Evolutionary conservation across 73 alveolate species (phyloP), one percentile per base, ranked within the genome.

Genomic region (Paramecium octaurelia): DNA sequence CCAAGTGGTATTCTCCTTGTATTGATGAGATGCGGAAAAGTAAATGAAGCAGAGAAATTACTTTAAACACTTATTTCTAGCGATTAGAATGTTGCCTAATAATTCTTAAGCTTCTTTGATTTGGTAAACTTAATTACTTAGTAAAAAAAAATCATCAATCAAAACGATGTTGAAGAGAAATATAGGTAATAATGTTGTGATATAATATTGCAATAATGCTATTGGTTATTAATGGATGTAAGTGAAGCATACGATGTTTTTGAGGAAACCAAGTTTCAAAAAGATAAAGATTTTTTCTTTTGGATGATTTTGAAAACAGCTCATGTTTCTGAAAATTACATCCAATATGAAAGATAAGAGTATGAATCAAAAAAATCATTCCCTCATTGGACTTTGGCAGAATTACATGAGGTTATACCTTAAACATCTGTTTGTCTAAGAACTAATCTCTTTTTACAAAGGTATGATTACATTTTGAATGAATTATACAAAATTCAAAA

Each of bases 21-120:
- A 16, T 48, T 80, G 12, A 80, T 80, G 75, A 80, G 91, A 80
- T 43, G 75, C 20, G 91, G 91, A 24, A 80, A 48, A 80, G 16
- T 24, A 4, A 35, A 42, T 10, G 70, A 42, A 23, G 91, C 91
- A 38, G 34, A 42, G 14, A 75, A 42, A 42, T 11, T 42, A 38
- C 40, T 75, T 1, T 38, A 29, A n/a, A 18, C 38, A 36, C 46
- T 64, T 0, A 16, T 64, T 4, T 64, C 29, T 34, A 24, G 27
- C 14, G 48, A 64, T 64, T 34, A 27, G 29, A 27, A 34, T 7
- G 6, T 64, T 27, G 16, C 16, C 9, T 27, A 64, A 31, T 12
- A 34, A 24, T 64, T 27, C 31, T 21, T 2, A 27, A 64, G 27
- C 6, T 64, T 64, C 12, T 64, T 64, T 20, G 84, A 64, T 31